These are phyloP conservation scores for Backusella mclennaniae DNA, from an alignment of 192 early-diverging fungal genomes.

Conservation along the genomic window DNA sequence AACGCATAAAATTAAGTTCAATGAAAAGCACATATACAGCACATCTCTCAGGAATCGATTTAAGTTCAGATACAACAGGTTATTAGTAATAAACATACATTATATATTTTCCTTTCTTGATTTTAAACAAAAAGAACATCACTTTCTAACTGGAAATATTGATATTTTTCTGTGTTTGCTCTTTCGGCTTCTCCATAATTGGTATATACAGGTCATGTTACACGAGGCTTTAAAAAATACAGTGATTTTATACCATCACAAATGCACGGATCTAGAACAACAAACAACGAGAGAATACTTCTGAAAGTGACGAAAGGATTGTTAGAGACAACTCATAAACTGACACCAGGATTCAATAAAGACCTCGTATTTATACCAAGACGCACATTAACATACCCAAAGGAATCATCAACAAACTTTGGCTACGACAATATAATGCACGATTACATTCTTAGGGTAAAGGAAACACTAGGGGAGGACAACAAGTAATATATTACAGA, in stretches of 20 bases:
- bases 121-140: not conserved
- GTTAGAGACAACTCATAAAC: slow-evolving; percentile 58
- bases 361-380: slow-evolving; percentile 78
- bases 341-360: slow-evolving; percentile 79
- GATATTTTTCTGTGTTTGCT: not conserved
- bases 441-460: slow-evolving; percentile 96
- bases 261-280: not conserved
- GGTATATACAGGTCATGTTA: slow-evolving; percentile 1
- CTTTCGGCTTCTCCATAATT: not conserved
- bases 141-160: not conserved
- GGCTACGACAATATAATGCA: slow-evolving; percentile 92
- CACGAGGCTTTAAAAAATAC: slow-evolving; percentile 5
- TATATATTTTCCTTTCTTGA: not conserved
- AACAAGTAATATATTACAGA: slow-evolving; percentile 54
- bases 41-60: not conserved
- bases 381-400: slow-evolving; percentile 90
- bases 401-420: slow-evolving; percentile 85
- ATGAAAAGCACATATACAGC: not conserved
- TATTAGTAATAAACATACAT: not conserved
- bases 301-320: not conserved
- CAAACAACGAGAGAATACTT: not conserved
- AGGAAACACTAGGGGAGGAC: slow-evolving; percentile 82
- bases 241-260: not conserved
- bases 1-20: not conserved
- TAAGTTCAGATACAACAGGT: not conserved